Percentiles rank a stretch among this genome's conserved stretches.
Conservation (phyloP, 257 asterid genomes). For the Capsicum pubescens region DNA sequence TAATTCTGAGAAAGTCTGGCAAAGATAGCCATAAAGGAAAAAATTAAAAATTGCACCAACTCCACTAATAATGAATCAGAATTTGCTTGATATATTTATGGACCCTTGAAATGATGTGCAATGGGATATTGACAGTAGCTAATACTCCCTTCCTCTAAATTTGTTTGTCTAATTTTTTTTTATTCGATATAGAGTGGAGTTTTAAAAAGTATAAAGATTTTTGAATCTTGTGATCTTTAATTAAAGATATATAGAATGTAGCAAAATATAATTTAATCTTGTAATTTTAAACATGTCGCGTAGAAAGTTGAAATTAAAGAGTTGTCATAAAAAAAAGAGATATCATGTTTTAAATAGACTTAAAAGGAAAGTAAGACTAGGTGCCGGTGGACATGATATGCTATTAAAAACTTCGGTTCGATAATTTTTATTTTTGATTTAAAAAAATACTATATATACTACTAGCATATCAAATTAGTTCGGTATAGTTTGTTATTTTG, state of each 20-base stretch:
- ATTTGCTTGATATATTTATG: background rate
- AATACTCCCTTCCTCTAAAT: background rate
- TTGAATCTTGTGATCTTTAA: background rate
- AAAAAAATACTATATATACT: too few species aligned
- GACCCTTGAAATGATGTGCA: conserved; percentile 18
- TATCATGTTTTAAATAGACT: background rate
- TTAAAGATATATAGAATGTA: background rate
- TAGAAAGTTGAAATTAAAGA: background rate
- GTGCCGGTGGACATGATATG: background rate
- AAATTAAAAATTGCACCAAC: background rate
- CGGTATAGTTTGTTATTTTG: too few species aligned
- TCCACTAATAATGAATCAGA: background rate
- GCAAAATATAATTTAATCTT: background rate
- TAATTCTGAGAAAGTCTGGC: background rate
- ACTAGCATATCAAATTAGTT: background rate
- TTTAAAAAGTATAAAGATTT: background rate
- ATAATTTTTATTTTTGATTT: background rate
- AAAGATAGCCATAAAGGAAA: background rate
- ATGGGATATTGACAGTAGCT: background rate
- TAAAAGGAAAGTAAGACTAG: accelerated
- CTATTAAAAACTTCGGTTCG: background rate
- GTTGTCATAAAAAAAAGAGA: background rate
- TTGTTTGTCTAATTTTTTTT: background rate
- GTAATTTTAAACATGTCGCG: background rate
- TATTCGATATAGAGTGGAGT: background rate